These are phyloP conservation scores for Chondrus crispus DNA, from an alignment of 23 red algal genomes.

Conservation along the genomic window DNA sequence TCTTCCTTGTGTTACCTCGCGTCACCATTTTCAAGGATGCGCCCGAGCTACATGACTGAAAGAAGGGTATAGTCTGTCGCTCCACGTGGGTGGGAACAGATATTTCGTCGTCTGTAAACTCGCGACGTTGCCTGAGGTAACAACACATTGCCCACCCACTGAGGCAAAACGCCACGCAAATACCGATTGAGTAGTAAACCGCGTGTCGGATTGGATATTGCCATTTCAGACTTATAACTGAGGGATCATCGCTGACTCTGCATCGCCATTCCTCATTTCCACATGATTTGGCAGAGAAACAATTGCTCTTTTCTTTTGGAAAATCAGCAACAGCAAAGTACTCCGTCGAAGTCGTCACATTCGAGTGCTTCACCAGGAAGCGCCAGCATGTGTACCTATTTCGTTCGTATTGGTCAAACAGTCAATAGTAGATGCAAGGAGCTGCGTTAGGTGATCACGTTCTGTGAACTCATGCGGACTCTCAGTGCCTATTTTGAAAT, in stretches of 20 bases:
- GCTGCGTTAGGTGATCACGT: too few species aligned
- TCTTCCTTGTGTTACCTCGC: too few species aligned
- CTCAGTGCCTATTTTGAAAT: not conserved
- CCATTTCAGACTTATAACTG: slow-evolving; percentile 8
- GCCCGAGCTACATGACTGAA: too few species aligned
- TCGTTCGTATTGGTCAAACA: too few species aligned
- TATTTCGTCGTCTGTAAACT: too few species aligned
- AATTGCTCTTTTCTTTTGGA: slow-evolving; percentile 17
- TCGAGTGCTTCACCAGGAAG: slow-evolving; percentile 30
- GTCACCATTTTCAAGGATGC: too few species aligned
- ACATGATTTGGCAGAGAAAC: slow-evolving; percentile 6
- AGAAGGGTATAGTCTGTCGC: too few species aligned
- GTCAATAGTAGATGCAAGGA: too few species aligned
- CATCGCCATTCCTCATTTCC: slow-evolving; percentile 48
- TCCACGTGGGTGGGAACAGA: too few species aligned
- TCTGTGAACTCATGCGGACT: not conserved
- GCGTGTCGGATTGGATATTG: not conserved
- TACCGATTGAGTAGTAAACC: not conserved
- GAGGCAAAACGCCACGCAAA: not conserved
- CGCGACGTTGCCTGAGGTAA: not conserved
- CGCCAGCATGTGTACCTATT: slow-evolving; percentile 36
- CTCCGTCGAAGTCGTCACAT: not conserved
- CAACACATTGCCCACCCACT: not conserved
- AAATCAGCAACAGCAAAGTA: slow-evolving; percentile 40
- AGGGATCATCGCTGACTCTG: not conserved